Conservation (phyloP, 2,329 filamentous ascomycete species). For the Drechslerella stenobrocha region DNA sequence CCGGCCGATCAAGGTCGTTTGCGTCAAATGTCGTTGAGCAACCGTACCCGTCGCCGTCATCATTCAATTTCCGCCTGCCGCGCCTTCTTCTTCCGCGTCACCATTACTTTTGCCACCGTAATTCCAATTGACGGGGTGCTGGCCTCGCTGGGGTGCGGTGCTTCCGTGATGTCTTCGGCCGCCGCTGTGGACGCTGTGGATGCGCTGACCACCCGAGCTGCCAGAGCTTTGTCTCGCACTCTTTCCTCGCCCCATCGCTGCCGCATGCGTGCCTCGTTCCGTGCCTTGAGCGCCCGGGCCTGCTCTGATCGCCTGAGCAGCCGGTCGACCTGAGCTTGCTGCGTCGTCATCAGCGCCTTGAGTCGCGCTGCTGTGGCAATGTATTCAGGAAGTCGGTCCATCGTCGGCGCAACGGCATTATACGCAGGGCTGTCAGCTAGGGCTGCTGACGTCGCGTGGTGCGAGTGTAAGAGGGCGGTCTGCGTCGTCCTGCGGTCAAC, state of each 20-base stretch:
- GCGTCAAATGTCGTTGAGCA: too few species aligned
- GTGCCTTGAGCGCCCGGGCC: conserved; percentile 15
- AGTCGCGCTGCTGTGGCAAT: conserved; percentile 25
- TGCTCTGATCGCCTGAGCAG: conserved; percentile 32
- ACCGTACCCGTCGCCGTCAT: background rate
- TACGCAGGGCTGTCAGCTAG: conserved; percentile 38
- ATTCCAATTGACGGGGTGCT: background rate
- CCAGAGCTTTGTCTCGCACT: conserved; percentile 27
- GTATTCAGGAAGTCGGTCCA: conserved; percentile 32
- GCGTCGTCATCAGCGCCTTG: conserved; percentile 33
- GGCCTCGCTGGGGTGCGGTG: background rate
- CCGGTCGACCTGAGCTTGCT: conserved; percentile 28
- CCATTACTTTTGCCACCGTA: conserved; percentile 19
- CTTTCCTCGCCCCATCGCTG: conserved; percentile 35
- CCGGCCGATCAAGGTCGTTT: too few species aligned
- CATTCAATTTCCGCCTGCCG: conserved; percentile 43
- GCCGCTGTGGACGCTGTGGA: background rate
- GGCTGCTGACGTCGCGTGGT: conserved; percentile 37
- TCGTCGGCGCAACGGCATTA: conserved; percentile 29
- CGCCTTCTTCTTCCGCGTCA: conserved; percentile 45
- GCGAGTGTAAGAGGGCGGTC: conserved; percentile 33
- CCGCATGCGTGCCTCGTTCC: conserved; percentile 16
- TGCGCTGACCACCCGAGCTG: conserved; percentile 5
- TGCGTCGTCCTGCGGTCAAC: conserved; percentile 28
- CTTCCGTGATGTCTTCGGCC: conserved; percentile 3